Evolutionary conservation across 257 asterid species (phyloP).

Genomic region (Plantago major): DNA sequence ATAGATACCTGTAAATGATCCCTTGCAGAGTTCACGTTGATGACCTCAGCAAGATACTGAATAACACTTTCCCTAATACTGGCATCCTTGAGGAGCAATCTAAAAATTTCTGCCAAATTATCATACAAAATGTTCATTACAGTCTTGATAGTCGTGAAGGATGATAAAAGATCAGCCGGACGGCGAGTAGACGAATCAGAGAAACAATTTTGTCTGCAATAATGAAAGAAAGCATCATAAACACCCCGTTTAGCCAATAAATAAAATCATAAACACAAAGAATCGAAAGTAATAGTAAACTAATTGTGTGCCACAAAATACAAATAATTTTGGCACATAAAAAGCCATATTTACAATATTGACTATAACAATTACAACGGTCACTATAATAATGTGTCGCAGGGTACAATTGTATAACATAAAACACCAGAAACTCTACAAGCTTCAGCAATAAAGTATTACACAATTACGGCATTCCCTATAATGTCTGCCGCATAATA

Average conservation of each 20-base stretch:
- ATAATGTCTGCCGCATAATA: no score
- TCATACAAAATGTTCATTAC: conserved; percentile 82
- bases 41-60: conserved; percentile 81
- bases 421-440: no score
- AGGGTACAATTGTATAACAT: no score
- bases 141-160: conserved; percentile 84
- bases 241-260: neutral
- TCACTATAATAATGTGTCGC: no score
- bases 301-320: no score
- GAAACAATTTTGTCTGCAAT: conserved; percentile 83
- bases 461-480: neutral
- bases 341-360: no score
- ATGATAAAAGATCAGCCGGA: conserved; percentile 85
- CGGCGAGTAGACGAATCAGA: conserved; percentile 81
- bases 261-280: no score
- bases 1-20: conserved; percentile 71
- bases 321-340: no score
- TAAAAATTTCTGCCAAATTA: conserved; percentile 71
- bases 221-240: conserved; percentile 18
- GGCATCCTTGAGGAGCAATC: conserved; percentile 74
- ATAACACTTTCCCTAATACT: conserved; percentile 79
- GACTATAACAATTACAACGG: no score
- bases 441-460: neutral
- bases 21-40: conserved; percentile 87
- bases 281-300: no score